These are phyloP conservation scores for Glutinoglossum americanum DNA, from an alignment of 495 filamentous ascomycete species.

Conservation along the genomic window DNA sequence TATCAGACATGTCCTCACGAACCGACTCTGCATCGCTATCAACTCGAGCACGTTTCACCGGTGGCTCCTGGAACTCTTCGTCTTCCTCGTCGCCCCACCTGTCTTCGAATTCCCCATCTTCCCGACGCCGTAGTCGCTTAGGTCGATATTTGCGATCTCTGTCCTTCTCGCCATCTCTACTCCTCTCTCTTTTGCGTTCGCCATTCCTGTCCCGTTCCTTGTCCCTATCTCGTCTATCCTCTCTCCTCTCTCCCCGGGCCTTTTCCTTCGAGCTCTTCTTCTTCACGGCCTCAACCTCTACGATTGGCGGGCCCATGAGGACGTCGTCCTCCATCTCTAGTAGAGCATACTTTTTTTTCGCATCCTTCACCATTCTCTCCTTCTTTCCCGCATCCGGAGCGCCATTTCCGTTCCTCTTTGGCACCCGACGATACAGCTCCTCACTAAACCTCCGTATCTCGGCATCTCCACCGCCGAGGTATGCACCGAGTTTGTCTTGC, in stretches of 20 bases:
- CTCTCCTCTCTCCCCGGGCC: slow-evolving; percentile 13
- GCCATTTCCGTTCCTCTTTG: slow-evolving; percentile 3
- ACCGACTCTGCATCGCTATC: slow-evolving; percentile 31
- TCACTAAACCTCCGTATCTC: slow-evolving; percentile 29
- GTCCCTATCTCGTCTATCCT: slow-evolving; percentile 13
- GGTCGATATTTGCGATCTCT: slow-evolving; percentile 20
- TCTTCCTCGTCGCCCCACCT: slow-evolving; percentile 65
- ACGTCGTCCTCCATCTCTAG: slow-evolving; percentile 67
- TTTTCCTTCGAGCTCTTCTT: slow-evolving; percentile 18
- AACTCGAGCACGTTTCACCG: slow-evolving; percentile 34
- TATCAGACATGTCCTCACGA: slow-evolving; percentile 25
- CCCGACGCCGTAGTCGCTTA: slow-evolving; percentile 27
- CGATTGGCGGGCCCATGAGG: background rate
- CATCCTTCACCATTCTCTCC: slow-evolving; percentile 8
- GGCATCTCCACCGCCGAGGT: slow-evolving; percentile 29
- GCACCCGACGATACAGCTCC: slow-evolving; percentile 28
- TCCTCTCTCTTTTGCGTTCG: slow-evolving; percentile 21
- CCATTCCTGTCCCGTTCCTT: slow-evolving; percentile 11
- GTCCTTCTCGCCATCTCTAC: slow-evolving; percentile 23
- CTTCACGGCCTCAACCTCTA: background rate
- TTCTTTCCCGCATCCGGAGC: background rate
- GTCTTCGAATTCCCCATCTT: slow-evolving; percentile 40
- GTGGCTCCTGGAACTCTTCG: slow-evolving; percentile 26
- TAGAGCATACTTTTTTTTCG: slow-evolving; percentile 53
- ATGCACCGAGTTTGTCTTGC: slow-evolving; percentile 29